Evolutionary conservation across 192 early-diverging fungal genomes (phyloP), one percentile per base, ranked within the genome.

Genomic region (Linnemannia hyalina): DNA sequence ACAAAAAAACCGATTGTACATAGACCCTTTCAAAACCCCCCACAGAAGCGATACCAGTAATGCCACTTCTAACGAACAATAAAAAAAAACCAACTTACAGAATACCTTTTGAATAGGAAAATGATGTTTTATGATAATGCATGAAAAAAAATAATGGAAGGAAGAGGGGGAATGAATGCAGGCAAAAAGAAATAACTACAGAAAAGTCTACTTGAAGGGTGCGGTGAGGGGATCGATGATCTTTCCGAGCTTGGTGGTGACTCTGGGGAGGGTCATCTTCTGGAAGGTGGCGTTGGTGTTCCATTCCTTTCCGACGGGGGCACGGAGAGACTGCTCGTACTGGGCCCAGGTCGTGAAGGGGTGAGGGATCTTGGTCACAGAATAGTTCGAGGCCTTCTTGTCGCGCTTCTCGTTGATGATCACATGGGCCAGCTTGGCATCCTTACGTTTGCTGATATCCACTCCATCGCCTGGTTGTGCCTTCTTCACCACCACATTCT

Each of bases 291-390:
- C 90, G 38, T 90, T 88, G 3, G 98, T 96, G 83, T 97, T 97
- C 98, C 98, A 99, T 89, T 99, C 98, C 84, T 94, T 95, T 65
- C 98, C 98, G n/a, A 99, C 76, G 42, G 98, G 98, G 68, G 92
- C 90, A 41, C 94, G 92, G 77, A 99, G 88, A 9, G 93, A 94
- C 42, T 93, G 90, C 83, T 99, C 98, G 87, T 99, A 99, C 88
- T 98, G 97, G 72, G 96, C 95, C 71, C 91, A 82, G 8, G 88
- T 95, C 78, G 93, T 93, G 91, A 94, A 99, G 20, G 97, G 96
- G 89, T 95, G 93, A 11, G 98, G 98, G 71, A 98, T 90, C 70
- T 92, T 77, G 35, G 90, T 89, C 47, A 92, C 91, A 74, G 94
- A 92, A 82, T 96, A 97, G 86, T 95, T 96, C 18, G 91, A 88